phyloP scores from a whole-genome alignment of 805 yeast genomes.

The Candida endomychidarum region DNA sequence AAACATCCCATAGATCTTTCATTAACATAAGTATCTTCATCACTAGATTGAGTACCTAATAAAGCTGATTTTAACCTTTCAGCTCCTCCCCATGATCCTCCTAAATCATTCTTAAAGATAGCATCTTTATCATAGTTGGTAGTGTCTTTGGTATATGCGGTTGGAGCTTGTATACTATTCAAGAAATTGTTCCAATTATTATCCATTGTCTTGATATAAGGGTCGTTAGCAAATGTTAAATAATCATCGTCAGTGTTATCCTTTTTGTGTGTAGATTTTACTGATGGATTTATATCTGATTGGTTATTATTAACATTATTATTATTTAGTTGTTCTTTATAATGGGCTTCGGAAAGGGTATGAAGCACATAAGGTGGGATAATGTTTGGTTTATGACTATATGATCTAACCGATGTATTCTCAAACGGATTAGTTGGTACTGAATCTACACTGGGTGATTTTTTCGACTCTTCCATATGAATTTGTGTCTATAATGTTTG shows the following conservation, averaged over 20 bases:
- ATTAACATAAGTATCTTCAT: conserved; percentile 27
- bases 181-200: conserved; percentile 54
- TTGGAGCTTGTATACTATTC: conserved; percentile 46
- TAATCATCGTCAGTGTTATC: conserved; percentile 31
- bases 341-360: conserved; percentile 44
- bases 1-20: conserved; percentile 8
- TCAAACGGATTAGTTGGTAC: conserved; percentile 24
- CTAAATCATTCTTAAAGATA: conserved; percentile 41
- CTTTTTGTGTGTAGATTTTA: conserved; percentile 9
- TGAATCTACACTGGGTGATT: conserved; percentile 2
- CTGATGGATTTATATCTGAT: conserved; percentile 10
- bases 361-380: conserved; percentile 69
- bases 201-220: conserved; percentile 37
- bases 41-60: conserved; percentile 35
- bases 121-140: conserved; percentile 25
- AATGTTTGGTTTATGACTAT: conserved; percentile 35
- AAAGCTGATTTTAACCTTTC: conserved; percentile 57
- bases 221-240: conserved; percentile 37
- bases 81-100: conserved; percentile 69
- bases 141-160: conserved; percentile 32
- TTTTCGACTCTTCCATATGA: neutral
- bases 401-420: conserved; percentile 22
- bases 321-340: conserved; percentile 36
- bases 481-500: too few species aligned
- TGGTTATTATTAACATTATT: conserved; percentile 26